Evolutionary conservation across 192 early-diverging fungal species (phyloP).

Genomic region (Coemansia sp.): DNA sequence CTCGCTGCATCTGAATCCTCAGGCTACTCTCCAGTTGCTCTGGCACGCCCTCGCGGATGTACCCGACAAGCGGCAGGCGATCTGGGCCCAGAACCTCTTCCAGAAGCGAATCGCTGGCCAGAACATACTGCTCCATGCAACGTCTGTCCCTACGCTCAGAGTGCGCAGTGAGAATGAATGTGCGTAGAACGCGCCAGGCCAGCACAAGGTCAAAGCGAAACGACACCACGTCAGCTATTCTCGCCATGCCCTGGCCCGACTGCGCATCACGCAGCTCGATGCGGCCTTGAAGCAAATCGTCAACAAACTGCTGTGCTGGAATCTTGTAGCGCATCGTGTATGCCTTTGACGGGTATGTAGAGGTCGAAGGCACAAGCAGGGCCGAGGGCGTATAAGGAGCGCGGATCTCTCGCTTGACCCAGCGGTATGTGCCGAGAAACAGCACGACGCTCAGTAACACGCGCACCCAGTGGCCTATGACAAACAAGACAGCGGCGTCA

Average conservation of each 20-base stretch:
- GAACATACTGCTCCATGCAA: conserved; percentile 27
- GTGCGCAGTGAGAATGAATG: conserved; percentile 23
- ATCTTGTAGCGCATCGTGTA: conserved; percentile 46
- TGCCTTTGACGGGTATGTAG: conserved; percentile 39
- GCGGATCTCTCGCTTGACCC: conserved; percentile 18
- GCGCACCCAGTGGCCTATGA: conserved; percentile 24
- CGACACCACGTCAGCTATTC: conserved; percentile 30
- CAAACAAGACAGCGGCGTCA: conserved; percentile 2
- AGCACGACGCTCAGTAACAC: conserved; percentile 13
- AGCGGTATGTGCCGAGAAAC: conserved; percentile 25
- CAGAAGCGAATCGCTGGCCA: conserved; percentile 41
- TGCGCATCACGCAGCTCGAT: conserved; percentile 51
- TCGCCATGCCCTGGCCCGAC: conserved; percentile 42
- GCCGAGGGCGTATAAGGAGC: conserved; percentile 31
- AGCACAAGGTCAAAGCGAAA: conserved; percentile 33
- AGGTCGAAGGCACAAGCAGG: conserved; percentile 50
- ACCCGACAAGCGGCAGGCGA: conserved; percentile 45
- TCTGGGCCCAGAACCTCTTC: conserved; percentile 46
- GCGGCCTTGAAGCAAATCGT: conserved; percentile 43
- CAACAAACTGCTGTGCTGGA: conserved; percentile 35
- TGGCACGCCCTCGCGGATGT: conserved; percentile 41
- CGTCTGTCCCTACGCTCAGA: conserved; percentile 19
- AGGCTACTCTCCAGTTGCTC: conserved; percentile 28
- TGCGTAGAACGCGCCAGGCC: conserved; percentile 21
- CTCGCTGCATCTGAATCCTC: conserved; percentile 35